A percentile compares a stretch with the other conserved stretches of the same genome.
phyloP scores from a whole-genome alignment of 108 stramenopile genomes.

The Chaetoceros muelleri region DNA sequence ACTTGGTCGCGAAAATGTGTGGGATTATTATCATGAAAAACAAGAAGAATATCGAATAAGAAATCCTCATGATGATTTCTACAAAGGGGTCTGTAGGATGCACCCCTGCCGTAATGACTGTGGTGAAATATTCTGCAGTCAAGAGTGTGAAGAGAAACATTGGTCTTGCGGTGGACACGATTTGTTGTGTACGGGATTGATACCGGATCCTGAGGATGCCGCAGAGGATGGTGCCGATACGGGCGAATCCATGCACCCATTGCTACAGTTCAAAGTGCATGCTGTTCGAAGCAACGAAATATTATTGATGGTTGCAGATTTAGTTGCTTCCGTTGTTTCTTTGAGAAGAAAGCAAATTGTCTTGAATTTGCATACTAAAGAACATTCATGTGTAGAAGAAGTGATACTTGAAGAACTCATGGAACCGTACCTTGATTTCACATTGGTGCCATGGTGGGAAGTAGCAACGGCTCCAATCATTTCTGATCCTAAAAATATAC shows the following conservation, averaged over 20 bases:
- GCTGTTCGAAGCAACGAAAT: conserved; percentile 50
- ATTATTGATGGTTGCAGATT: conserved; percentile 42
- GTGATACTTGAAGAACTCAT: conserved; percentile 5
- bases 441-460: conserved; percentile 51
- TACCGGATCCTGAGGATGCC: conserved; percentile 10
- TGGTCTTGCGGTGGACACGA: conserved; percentile 33
- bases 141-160: conserved; percentile 35
- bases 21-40: neutral
- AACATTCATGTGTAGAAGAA: neutral
- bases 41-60: conserved; percentile 4
- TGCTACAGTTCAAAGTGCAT: conserved; percentile 38
- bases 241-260: conserved; percentile 16
- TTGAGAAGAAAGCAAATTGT: conserved; percentile 1
- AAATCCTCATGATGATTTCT: neutral
- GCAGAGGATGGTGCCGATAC: neutral
- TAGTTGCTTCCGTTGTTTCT: conserved; percentile 17
- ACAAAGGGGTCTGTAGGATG: neutral
- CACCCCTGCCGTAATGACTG: conserved; percentile 40
- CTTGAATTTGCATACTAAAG: conserved; percentile 14
- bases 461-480: conserved; percentile 19
- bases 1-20: conserved; percentile 2
- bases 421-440: conserved; percentile 28
- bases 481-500: conserved; percentile 6
- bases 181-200: conserved; percentile 39
- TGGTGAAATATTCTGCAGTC: conserved; percentile 38